Conservation (phyloP, 192 early-diverging fungal species). For the Entophlyctis luteolus region DNA sequence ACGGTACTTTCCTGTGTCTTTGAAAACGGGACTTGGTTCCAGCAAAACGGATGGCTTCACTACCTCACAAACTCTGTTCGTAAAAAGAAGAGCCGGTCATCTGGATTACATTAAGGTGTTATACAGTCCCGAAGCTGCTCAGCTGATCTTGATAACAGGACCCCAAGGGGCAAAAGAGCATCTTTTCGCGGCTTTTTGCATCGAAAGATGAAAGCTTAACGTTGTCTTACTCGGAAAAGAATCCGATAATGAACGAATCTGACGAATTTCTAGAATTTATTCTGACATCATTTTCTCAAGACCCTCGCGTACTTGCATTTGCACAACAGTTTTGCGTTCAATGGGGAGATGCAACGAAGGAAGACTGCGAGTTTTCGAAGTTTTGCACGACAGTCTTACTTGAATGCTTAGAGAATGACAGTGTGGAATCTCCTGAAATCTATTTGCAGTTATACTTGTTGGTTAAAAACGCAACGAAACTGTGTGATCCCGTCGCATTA, state of each 20-base stretch:
- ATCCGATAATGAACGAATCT: background rate
- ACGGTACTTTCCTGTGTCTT: conserved; percentile 51
- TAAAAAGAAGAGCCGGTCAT: conserved; percentile 33
- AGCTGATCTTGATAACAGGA: background rate
- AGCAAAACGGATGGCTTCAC: conserved; percentile 23
- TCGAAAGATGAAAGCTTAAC: background rate
- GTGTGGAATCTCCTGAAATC: background rate
- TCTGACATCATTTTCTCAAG: conserved; percentile 10
- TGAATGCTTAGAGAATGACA: conserved; percentile 15
- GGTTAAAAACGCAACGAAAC: background rate
- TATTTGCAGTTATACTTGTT: background rate
- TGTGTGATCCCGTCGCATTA: background rate
- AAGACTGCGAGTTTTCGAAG: background rate
- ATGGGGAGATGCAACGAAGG: background rate
- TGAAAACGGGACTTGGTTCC: conserved; percentile 38
- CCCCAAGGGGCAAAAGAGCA: conserved; percentile 7
- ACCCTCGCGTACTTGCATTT: conserved; percentile 4
- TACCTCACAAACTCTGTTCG: conserved; percentile 4
- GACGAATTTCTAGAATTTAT: conserved; percentile 9
- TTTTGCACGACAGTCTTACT: background rate
- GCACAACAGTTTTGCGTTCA: background rate
- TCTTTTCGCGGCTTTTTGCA: conserved; percentile 2
- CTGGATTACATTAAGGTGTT: conserved; percentile 34
- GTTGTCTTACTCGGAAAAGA: background rate
- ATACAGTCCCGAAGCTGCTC: background rate